Conservation (phyloP, 2,329 filamentous ascomycete genomes). For the Apiospora hydei region DNA sequence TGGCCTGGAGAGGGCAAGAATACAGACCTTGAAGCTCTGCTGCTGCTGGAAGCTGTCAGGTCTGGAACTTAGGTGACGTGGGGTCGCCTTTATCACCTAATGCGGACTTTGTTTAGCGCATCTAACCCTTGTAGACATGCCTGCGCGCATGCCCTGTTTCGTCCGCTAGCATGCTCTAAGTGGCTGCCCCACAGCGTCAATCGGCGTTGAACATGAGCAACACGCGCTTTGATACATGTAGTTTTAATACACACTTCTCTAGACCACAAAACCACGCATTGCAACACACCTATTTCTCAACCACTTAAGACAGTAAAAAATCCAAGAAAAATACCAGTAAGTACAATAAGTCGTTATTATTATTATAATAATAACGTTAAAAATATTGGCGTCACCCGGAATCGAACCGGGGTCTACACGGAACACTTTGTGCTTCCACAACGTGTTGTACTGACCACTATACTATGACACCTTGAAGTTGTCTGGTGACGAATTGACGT, state of each 20-base stretch:
- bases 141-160: background rate
- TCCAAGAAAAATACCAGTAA: no score
- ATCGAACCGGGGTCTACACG: conserved; percentile 24
- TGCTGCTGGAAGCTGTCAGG: background rate
- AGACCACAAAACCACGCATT: no score
- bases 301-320: no score
- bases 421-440: conserved; percentile 6
- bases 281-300: no score
- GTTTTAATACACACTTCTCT: no score
- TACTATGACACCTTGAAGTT: conserved; percentile 18
- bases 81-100: conserved; percentile 5
- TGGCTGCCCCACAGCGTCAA: background rate
- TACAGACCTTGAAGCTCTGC: background rate
- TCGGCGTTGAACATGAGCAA: background rate
- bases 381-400: conserved; percentile 23
- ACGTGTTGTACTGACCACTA: conserved; percentile 25
- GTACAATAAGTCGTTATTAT: no score
- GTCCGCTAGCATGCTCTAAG: background rate
- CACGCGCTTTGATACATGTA: no score
- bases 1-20: background rate
- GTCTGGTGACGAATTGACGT: conserved; percentile 11
- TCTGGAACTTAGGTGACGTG: conserved; percentile 15
- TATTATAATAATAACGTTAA: no score
- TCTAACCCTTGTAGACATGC: background rate
- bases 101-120: conserved; percentile 4